Base-by-base conservation (phyloP, 2,329 filamentous ascomycete species). In the Triangularia verruculosa region DNA sequence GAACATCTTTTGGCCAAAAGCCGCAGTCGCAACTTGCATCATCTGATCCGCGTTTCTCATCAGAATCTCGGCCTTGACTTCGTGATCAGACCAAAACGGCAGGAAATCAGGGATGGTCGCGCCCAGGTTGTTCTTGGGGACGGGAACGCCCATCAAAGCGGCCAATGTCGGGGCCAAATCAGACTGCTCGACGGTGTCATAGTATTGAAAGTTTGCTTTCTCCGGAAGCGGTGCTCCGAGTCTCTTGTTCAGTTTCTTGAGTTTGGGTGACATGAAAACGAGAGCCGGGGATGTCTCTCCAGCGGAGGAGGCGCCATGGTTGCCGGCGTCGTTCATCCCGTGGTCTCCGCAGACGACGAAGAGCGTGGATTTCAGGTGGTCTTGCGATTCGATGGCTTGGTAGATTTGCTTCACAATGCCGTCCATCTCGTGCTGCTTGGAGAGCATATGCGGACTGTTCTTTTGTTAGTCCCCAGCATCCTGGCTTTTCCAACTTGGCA, bases 281-380 rank as follows among this genome's bases (percentile, higher is more conserved):
- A 99, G 79, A 15, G 95, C 95, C 0, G 95, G 90, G 0, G 94
- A 97, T 1, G 95, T 98, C 79, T 99, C 95, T 52, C 95, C 94
- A 1, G 92, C 86, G 0, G 93, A 93, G 9, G 94, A 97, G 43
- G 94, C 95, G 28, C 95, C 95, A 74, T 99, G 95, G 70, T 98
- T 98, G 2, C 95, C 95, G 20, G 92, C 95, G 70, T 98, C 94
- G 70, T 98, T 99, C 95, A 99, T 99, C n/a, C 95, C 95, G 74
- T 99, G 95, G 71, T 99, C 96, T 62, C 95, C 95, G 62, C 89
- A 92, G 6, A 99, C 78, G 2, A 99, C 88, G 54, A 99, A 83
- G 1, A 99, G 79, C 0, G 94, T 93, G 4, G 90, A 90, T 30
- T 85, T 74, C 1, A 97, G 85, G 74, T 97, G 89, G 1, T 83